Evolutionary conservation across 2,329 filamentous ascomycete species (phyloP), one percentile per base, ranked within the genome.

Genomic region (Colletotrichum lini): DNA sequence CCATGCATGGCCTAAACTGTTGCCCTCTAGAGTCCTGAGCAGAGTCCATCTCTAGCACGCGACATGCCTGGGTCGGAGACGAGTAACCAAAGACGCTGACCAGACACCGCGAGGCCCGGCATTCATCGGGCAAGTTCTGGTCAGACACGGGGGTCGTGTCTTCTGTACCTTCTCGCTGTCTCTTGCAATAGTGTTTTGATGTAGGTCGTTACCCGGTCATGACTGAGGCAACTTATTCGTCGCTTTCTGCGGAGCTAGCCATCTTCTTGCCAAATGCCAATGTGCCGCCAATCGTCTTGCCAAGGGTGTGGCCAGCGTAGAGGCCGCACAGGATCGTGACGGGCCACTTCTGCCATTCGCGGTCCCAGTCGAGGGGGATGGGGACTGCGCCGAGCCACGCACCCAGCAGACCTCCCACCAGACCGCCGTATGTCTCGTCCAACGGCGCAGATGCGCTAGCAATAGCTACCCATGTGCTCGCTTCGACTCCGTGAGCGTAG

Each of bases 291-390:
- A 90, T 74, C 66, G 90, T 77, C 78, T 93, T 92, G 1, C 95
- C 95, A 15, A 94, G 74, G 1, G 90, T 86, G 80, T 93, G 95
- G 1, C 96, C 96, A 7, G 90, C 82, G 81, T 97, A 98, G 21
- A 93, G 87, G 3, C 96, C 96, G 2, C 89, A 91, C 5, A 98
- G 83, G 70, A 99, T 93, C 0, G 96, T 99, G 58, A 98, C 92
- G 0, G 96, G 96, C 93, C 96, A 99, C 81, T 92, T 94, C 88
- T 99, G 96, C 96, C 96, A 99, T 76, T 97, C 95, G n/a, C 96
- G 91, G 80, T 99, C 96, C 96, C 96, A 98, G 80, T 99, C 96
- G 75, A 99, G 85, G 2, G 96, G 96, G 76, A 99, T 98, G 0
- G 97, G 96, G 64, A 98, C 90, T 9, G 96, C 96, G 4, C 96